Evolutionary conservation across 768 basidiomycete species (phyloP).

Genomic region (Gautieria morchelliformis): DNA sequence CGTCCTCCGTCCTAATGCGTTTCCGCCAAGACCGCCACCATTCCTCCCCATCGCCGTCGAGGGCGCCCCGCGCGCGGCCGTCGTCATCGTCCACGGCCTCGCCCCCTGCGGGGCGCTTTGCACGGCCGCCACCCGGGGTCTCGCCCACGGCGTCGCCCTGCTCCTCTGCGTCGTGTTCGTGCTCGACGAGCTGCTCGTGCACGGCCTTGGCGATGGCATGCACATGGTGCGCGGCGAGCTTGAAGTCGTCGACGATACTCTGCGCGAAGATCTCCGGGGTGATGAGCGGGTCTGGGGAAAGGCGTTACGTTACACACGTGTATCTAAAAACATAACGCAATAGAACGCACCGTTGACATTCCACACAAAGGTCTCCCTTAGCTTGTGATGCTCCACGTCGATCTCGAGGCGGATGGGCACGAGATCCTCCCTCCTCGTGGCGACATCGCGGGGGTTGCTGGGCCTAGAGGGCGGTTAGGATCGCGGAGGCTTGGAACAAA

Average conservation of each 20-base stretch:
- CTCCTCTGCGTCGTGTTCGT: constrained; percentile 18
- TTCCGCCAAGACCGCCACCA: constrained; percentile 76
- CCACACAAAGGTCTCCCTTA: constrained; percentile 97
- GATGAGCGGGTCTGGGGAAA: constrained; percentile 64
- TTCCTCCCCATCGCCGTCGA: constrained; percentile 38
- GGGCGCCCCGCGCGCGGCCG: constrained; percentile 26
- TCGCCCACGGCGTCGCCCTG: constrained; percentile 23
- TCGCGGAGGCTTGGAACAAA: constrained; percentile 6
- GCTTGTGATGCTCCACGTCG: constrained; percentile 87
- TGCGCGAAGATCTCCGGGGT: constrained; percentile 88
- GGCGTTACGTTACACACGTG: background rate
- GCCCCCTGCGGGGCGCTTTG: too few relatives aligned
- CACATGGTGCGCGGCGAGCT: constrained; percentile 56
- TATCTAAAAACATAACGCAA: background rate
- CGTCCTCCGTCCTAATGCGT: constrained; percentile 31
- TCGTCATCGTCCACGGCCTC: background rate
- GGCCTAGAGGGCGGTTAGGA: constrained; percentile 34
- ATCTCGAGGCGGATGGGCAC: constrained; percentile 95
- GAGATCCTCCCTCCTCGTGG: constrained; percentile 65
- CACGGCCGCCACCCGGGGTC: background rate
- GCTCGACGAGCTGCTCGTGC: constrained; percentile 58
- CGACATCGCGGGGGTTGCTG: constrained; percentile 40
- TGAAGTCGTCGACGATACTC: constrained; percentile 85
- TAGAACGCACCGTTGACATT: constrained; percentile 74
- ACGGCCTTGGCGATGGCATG: constrained; percentile 69